phyloP scores from a whole-genome alignment of 2,329 filamentous ascomycete genomes.

The Emmonsiellopsis sp. region DNA sequence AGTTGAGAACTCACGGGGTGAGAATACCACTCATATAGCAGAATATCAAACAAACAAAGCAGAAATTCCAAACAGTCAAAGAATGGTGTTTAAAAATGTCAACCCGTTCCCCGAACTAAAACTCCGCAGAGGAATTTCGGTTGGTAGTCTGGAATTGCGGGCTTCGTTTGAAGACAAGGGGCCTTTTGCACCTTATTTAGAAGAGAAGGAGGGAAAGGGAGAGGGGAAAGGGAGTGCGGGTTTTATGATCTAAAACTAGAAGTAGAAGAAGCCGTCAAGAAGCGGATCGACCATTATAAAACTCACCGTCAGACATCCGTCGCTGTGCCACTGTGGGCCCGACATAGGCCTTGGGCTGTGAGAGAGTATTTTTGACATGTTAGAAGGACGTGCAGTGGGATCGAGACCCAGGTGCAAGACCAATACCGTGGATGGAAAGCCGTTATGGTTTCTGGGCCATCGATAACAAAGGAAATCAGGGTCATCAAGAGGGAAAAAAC shows the following conservation, averaged over 20 bases:
- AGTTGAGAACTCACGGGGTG: neutral
- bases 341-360: neutral
- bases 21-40: neutral
- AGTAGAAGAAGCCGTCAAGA: neutral
- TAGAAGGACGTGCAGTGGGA: neutral
- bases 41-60: neutral
- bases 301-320: neutral
- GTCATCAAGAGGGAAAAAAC: neutral
- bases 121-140: neutral
- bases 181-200: neutral
- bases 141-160: neutral
- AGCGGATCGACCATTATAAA: neutral
- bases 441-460: slow-evolving; percentile 2
- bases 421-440: slow-evolving; percentile 1
- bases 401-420: neutral
- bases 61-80: neutral
- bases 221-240: neutral
- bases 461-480: slow-evolving; percentile 1
- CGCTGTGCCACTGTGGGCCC: slow-evolving; percentile 1
- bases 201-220: neutral
- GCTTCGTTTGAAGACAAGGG: neutral
- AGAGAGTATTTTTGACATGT: slow-evolving; percentile 1
- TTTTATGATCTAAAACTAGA: neutral
- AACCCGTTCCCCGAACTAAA: neutral
- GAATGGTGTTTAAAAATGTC: neutral